These are phyloP conservation scores for Colletotrichum nymphaeae DNA, from an alignment of 2,329 filamentous ascomycete species.

Conservation along the genomic window DNA sequence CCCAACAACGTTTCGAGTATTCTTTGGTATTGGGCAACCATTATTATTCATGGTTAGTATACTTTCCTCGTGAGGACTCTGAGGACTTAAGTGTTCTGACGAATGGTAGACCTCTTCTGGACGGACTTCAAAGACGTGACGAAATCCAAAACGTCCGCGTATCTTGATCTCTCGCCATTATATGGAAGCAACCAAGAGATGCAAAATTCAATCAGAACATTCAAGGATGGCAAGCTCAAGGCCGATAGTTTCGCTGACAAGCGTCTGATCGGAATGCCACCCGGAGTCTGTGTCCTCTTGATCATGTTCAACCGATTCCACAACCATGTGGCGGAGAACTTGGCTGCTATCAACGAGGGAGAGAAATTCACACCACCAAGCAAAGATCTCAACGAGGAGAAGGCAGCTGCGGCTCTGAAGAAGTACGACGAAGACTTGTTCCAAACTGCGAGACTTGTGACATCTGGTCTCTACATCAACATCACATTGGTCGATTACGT, in stretches of 20 bases:
- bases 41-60: conserved; percentile 74
- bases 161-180: conserved; percentile 77
- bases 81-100: not conserved
- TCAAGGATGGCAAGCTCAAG: conserved; percentile 78
- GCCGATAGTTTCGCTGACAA: conserved; percentile 79
- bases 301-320: conserved; percentile 89
- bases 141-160: conserved; percentile 75
- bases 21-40: conserved; percentile 62
- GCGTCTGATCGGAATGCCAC: conserved; percentile 76
- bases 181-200: conserved; percentile 77
- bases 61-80: not conserved
- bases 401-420: conserved; percentile 64
- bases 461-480: conserved; percentile 81
- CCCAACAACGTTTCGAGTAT: conserved; percentile 80
- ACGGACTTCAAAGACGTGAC: conserved; percentile 71
- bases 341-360: conserved; percentile 88
- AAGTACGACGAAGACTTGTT: conserved; percentile 84
- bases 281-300: conserved; percentile 76
- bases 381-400: conserved; percentile 59
- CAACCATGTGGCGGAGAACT: conserved; percentile 83
- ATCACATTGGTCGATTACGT: conserved; percentile 84
- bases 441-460: conserved; percentile 81
- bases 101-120: conserved; percentile 71
- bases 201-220: conserved; percentile 75
- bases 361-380: conserved; percentile 79